Base-by-base conservation (phyloP, 1,284 basidiomycete species). In the Sutorius eximius region DNA sequence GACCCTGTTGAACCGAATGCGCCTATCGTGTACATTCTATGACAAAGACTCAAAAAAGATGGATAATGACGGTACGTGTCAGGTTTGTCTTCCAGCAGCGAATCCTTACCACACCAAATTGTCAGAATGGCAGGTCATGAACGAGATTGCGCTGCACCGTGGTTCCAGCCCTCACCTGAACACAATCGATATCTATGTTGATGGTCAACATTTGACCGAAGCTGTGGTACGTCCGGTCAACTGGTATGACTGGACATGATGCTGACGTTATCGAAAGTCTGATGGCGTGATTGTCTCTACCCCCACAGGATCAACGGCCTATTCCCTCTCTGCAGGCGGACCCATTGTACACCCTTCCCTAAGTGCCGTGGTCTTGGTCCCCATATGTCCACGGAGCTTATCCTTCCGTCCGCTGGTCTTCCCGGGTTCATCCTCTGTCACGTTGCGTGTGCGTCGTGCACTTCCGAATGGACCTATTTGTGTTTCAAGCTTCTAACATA, bases 241-340 rank as follows among this genome's bases (percentile, higher is more conserved):
- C 42, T 46, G 44, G 20, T 43, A 52, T 42, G 56, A 57, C 55
- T 29, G 36, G 56, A 38, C 11, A 41, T 55, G 57, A 33, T 53
- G 34, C 42, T 61, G 38, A 71, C 52, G 36, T 52, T 52, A 45
- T 22, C 41, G 22, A 22, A 66, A 95, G 93, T 93, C 94, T 33
- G 95, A 98, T 66, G 95, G 95, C 18, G 76, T 98, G 47, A 95
- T 98, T 54, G 86, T 98, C 45, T 93, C 95, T 1, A 98, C 96
- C 1, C 96, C 95, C 5, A 98, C 95, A 0, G 95, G 95, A 1
- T 98, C 95, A 15, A 98, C 96, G 1, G 95, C 96, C 3, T 98
- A 98, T 73, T 97, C 95, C 1, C 81, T 98, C 34, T 96, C 94
- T 2, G 93, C 95, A 0, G 95, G 95, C 24, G 95, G 95, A 8